Evolutionary conservation across 345 rosid species (phyloP).

Genomic region (Physaria fendleri): DNA sequence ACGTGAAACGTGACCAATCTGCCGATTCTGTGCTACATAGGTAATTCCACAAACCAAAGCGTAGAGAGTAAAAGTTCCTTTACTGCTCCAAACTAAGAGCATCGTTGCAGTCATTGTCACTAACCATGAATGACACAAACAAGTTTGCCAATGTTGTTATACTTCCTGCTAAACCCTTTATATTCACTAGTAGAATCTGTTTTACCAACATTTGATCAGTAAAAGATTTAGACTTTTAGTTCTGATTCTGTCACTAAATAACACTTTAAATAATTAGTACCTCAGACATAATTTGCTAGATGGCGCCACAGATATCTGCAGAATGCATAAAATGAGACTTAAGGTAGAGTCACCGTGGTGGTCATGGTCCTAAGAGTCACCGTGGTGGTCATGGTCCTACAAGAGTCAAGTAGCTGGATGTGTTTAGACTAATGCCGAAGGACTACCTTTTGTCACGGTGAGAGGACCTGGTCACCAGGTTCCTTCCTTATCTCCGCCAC

Average conservation of each 20-base stretch:
- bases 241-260: not conserved
- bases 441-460: slow-evolving; percentile 49
- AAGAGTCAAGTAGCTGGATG: slow-evolving; percentile 68
- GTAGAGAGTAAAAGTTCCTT: slow-evolving; percentile 85
- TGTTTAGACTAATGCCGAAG: slow-evolving; percentile 52
- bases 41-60: slow-evolving; percentile 55
- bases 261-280: slow-evolving; percentile 29
- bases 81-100: slow-evolving; percentile 76
- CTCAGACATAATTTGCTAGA: slow-evolving; percentile 99
- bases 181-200: slow-evolving; percentile 87
- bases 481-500: slow-evolving; percentile 46
- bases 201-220: not conserved
- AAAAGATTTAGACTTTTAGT: not conserved
- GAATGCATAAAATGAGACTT: slow-evolving; percentile 43
- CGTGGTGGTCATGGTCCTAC: slow-evolving; percentile 81
- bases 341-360: slow-evolving; percentile 38
- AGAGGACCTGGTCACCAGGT: slow-evolving; percentile 72
- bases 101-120: slow-evolving; percentile 86
- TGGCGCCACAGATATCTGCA: slow-evolving; percentile 75
- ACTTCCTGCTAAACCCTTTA: slow-evolving; percentile 93
- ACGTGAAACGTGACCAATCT: no score
- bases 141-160: slow-evolving; percentile 77
- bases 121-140: slow-evolving; percentile 58
- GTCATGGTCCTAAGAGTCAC: no score
- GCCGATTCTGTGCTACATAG: no score